A percentile compares a stretch with the other conserved stretches of the same genome.
These are phyloP conservation scores for Apophysomyces variabilis DNA, from an alignment of 371 early-diverging fungal genomes.

Conservation along the genomic window DNA sequence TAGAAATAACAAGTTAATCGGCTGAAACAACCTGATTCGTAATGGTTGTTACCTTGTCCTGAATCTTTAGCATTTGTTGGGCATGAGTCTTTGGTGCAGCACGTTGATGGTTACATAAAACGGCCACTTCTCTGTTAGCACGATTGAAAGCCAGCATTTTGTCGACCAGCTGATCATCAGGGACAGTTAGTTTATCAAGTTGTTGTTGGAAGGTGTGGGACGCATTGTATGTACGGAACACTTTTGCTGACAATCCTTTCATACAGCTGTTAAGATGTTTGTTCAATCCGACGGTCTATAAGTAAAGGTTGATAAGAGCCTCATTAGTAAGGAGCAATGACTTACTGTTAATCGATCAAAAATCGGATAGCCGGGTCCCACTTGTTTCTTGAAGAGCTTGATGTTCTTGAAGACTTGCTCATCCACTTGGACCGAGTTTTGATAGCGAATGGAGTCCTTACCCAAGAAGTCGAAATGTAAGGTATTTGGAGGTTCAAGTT, in stretches of 20 bases:
- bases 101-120: slow-evolving; percentile 97
- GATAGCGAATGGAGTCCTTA: slow-evolving; percentile 96
- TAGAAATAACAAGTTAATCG: slow-evolving; percentile 19
- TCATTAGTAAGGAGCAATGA: background rate
- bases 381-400: slow-evolving; percentile 79
- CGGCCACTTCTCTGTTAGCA: slow-evolving; percentile 95
- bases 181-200: slow-evolving; percentile 70
- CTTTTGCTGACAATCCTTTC: slow-evolving; percentile 96
- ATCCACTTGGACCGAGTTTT: slow-evolving; percentile 85
- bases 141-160: slow-evolving; percentile 94
- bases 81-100: slow-evolving; percentile 83
- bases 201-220: slow-evolving; percentile 93
- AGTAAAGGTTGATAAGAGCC: background rate
- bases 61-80: slow-evolving; percentile 77
- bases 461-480: slow-evolving; percentile 96
- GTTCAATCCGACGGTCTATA: slow-evolving; percentile 78
- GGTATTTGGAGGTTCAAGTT: slow-evolving; percentile 73
- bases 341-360: slow-evolving; percentile 91
- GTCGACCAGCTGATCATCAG: slow-evolving; percentile 75
- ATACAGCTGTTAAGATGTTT: slow-evolving; percentile 85
- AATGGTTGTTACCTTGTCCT: slow-evolving; percentile 66
- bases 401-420: slow-evolving; percentile 92
- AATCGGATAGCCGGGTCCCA: slow-evolving; percentile 73
- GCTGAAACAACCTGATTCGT: background rate
- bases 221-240: slow-evolving; percentile 98